Evolutionary conservation across 2,329 filamentous ascomycete genomes (phyloP).

Genomic region (Emericellopsis cladophorae): DNA sequence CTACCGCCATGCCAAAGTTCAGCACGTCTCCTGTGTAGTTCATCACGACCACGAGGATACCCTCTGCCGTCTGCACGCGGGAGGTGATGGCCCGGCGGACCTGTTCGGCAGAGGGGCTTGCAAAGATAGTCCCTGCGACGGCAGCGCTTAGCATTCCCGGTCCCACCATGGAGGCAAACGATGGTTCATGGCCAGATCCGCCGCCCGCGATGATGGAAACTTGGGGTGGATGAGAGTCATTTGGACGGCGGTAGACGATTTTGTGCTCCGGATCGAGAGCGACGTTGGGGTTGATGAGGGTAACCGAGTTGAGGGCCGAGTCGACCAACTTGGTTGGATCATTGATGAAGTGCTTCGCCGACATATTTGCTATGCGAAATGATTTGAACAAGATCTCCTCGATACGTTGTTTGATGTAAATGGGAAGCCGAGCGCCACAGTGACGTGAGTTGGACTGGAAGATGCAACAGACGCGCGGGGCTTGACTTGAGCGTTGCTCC

Average conservation of each 20-base stretch:
- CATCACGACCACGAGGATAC: constrained; percentile 85
- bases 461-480: too few relatives aligned
- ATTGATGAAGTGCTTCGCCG: constrained; percentile 78
- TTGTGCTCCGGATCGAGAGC: constrained; percentile 72
- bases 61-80: constrained; percentile 55
- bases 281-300: constrained; percentile 72
- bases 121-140: constrained; percentile 80
- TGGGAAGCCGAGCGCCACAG: neutral
- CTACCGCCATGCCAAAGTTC: constrained; percentile 87
- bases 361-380: constrained; percentile 20
- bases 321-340: constrained; percentile 69
- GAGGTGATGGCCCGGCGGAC: constrained; percentile 63
- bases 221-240: constrained; percentile 31
- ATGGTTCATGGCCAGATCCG: constrained; percentile 82
- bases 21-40: constrained; percentile 87
- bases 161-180: constrained; percentile 77
- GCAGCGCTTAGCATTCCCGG: constrained; percentile 67
- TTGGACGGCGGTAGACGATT: constrained; percentile 63
- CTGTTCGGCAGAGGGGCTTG: constrained; percentile 70
- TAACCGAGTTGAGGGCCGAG: constrained; percentile 63
- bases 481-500: too few relatives aligned
- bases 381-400: neutral
- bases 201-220: constrained; percentile 82
- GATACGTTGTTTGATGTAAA: neutral
- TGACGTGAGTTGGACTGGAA: too few relatives aligned